phyloP scores from a whole-genome alignment of 495 filamentous ascomycete genomes.

The Xylaria palmicola region DNA sequence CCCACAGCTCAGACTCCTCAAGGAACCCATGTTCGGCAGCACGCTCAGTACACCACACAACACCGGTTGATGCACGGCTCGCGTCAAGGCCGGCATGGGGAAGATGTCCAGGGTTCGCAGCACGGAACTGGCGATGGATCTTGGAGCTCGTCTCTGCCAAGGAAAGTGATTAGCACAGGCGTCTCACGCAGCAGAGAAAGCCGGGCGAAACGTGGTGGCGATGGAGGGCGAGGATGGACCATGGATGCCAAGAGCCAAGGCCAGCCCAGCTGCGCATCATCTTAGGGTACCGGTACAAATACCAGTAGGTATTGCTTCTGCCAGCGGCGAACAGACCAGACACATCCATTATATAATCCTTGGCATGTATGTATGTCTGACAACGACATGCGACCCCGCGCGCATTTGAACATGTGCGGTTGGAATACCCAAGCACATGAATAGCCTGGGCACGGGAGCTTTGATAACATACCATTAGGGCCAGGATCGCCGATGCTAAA shows the following conservation, averaged over 20 bases:
- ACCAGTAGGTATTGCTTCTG: neutral
- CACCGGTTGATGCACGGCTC: slow-evolving; percentile 75
- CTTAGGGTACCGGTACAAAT: slow-evolving; percentile 11
- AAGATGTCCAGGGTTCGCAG: slow-evolving; percentile 82
- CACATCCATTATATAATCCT: slow-evolving; percentile 8
- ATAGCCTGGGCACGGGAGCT: too few relatives aligned
- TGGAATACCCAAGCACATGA: neutral
- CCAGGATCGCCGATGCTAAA: slow-evolving; percentile 54
- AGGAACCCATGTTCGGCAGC: slow-evolving; percentile 77
- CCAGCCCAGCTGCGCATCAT: slow-evolving; percentile 27
- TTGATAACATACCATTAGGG: slow-evolving; percentile 42
- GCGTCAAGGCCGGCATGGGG: slow-evolving; percentile 89
- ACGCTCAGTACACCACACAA: slow-evolving; percentile 84
- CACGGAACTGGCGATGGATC: slow-evolving; percentile 81
- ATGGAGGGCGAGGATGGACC: neutral
- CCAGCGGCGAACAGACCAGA: slow-evolving; percentile 4
- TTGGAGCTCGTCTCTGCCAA: slow-evolving; percentile 68
- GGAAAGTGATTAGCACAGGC: slow-evolving; percentile 22
- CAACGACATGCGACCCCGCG: slow-evolving; percentile 1
- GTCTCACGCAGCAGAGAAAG: neutral
- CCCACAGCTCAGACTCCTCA: slow-evolving; percentile 81
- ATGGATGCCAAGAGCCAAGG: slow-evolving; percentile 33
- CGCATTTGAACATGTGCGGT: neutral
- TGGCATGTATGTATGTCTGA: slow-evolving; percentile 19
- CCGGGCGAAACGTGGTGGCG: neutral